Evolutionary conservation across 768 basidiomycete genomes (phyloP), one percentile per base, ranked within the genome.

Genomic region (Boletus rubropictus): DNA sequence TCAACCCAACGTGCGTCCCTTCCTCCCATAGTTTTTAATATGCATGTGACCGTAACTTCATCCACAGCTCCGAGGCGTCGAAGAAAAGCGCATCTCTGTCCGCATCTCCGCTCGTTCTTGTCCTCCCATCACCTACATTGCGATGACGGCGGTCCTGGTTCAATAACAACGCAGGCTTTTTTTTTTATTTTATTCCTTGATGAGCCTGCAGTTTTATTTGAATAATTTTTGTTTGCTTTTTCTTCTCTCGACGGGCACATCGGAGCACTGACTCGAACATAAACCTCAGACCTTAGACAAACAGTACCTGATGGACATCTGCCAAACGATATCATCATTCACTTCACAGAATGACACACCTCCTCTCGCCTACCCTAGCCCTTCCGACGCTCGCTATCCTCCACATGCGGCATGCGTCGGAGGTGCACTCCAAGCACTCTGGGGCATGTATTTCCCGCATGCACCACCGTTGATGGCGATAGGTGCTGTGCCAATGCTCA

Each of bases 361-460:
- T 43, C 1, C 48, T 53, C 31, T 36, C 76, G 9, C 81, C 81
- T 1, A 76, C 79, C 1, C 52, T 70, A 7, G 71, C 71, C 49
- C 77, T 88, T n/a, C 84, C 82, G 3, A 68, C 76, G 3, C 77
- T 87, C n/a, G 61, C 64, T 17, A 62, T 58, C 18, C 71, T 83
- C 5, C 41, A 61, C 34, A 31, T 14, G 63, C 72, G 0, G 54
- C 57, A 18, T 61, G 67, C 12, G 61, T 85, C 28, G 51, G 60
- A 20, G 52, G 58, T 15, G 72, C 77, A 2, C 60, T 85, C 3
- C 49, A 55, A 34, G 72, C 72, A 31, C 61, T 88, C 12, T 67
- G 68, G 3, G 52, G 62, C 2, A 63, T 87, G 6, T 87, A 86
- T 62, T 78, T 76, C 61, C 73, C 74, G 11, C 52, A 63, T 33